Base-by-base conservation (phyloP, 768 basidiomycete genomes). In the Heimioporus sp. region DNA sequence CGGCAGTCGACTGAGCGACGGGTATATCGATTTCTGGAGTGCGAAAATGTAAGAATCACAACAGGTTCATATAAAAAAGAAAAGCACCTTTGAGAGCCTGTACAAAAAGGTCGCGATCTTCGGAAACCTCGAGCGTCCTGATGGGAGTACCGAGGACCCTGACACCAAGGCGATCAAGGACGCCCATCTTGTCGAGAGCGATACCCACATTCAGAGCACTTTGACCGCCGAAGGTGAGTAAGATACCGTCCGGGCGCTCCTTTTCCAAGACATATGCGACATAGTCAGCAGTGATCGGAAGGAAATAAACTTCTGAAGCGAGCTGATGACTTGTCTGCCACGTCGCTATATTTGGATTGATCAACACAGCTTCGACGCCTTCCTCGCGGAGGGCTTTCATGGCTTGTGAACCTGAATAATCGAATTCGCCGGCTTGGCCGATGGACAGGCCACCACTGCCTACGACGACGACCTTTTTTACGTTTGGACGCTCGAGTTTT, bases 271-370 rank as follows among this genome's bases (percentile, higher is more conserved):
- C 93, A 65, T 98, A 98, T 55, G 97, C 96, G 57, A 99, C 97
- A 71, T 98, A 98, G 71, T 98, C 97, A 46, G 91, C 74, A 0
- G 97, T 98, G 63, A 99, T 83, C 43, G 97, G 97, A 34, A 99
- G 73, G 75, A 98, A 99, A 75, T 98, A 99, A 60, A 98, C 93
- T 68, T 98, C 92, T 2, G 88, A 88, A 28, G 97, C 97, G 57
- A 99, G 79, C 69, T 98, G 86, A 67, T 99, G 97, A 9, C 95
- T 98, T 1, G 97, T 98, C 73, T 99, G 97, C 88, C 96, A 98
- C 30, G 97, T 98, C 39, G 97, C 96, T 58, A 98, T 98, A 67
- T 99, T 98, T 43, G 97, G 97, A 71, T 98, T 99, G 70, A 99
- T 92, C 57, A 99, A 85, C 56, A 99, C 86, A 31, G 93, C 91